Conservation (phyloP, 1,284 basidiomycete species). For the Microbotryum intermedium region DNA sequence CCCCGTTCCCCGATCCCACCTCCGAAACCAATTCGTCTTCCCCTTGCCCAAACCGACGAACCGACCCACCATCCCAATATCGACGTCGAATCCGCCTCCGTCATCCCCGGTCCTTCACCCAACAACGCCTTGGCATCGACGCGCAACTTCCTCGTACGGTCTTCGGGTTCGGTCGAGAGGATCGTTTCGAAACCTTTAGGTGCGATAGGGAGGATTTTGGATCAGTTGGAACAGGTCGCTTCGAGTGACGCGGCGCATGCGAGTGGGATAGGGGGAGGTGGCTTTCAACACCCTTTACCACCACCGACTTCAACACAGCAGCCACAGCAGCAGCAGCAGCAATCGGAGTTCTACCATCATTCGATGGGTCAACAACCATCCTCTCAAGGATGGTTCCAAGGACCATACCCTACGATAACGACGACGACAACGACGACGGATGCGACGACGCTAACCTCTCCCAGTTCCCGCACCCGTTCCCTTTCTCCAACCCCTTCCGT, state of each 20-base stretch:
- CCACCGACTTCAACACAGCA: background rate
- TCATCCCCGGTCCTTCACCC: constrained; percentile 39
- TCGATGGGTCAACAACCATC: background rate
- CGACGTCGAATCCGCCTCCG: constrained; percentile 49
- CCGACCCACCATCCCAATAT: constrained; percentile 36
- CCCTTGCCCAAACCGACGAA: background rate
- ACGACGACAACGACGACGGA: background rate
- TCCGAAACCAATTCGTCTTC: background rate
- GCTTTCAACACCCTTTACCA: background rate
- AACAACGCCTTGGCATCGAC: constrained; percentile 52
- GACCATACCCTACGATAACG: constrained; percentile 9
- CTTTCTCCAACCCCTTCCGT: no score
- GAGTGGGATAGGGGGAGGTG: no score
- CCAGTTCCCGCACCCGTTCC: constrained; percentile 9
- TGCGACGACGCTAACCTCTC: constrained; percentile 9
- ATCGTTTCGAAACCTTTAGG: constrained; percentile 77
- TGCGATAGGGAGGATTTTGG: constrained; percentile 78
- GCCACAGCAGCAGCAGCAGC: background rate
- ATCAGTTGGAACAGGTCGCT: constrained; percentile 42
- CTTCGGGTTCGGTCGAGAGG: constrained; percentile 54
- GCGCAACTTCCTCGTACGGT: constrained; percentile 69
- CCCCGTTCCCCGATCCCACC: constrained; percentile 10
- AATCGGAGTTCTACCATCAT: background rate
- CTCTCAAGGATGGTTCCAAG: background rate
- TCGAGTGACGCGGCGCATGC: background rate